Percentiles rank a stretch among this genome's conserved stretches.
Conservation (phyloP, 208 protist genomes). For the Herpetomonas tarakana region DNA sequence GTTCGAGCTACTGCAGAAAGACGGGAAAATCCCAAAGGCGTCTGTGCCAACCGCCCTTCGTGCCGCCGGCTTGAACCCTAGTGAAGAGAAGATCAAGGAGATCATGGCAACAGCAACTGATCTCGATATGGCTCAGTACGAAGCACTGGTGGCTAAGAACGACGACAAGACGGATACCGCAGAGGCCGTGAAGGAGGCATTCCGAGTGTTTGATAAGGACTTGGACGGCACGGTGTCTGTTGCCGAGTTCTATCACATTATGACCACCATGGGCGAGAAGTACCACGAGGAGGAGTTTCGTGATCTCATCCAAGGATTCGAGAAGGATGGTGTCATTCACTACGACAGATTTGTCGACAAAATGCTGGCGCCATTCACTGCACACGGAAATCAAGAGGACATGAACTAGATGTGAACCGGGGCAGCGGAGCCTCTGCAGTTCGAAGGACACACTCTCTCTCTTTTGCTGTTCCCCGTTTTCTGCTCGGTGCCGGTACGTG, state of each 20-base stretch:
- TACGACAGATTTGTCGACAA: constrained; percentile 89
- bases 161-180: constrained; percentile 90
- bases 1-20: constrained; percentile 88
- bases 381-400: constrained; percentile 62
- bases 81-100: constrained; percentile 88
- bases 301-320: constrained; percentile 91
- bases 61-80: constrained; percentile 90
- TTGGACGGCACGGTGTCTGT: constrained; percentile 93
- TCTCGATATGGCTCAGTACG: constrained; percentile 81
- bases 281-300: constrained; percentile 94
- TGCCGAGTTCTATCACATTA: constrained; percentile 95
- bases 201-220: constrained; percentile 97
- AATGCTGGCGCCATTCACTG: constrained; percentile 90
- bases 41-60: constrained; percentile 84
- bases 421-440: background rate
- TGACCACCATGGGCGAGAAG: constrained; percentile 97
- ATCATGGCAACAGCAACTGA: constrained; percentile 78
- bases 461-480: background rate
- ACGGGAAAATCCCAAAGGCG: constrained; percentile 84
- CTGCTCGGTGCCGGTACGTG: no score
- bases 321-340: constrained; percentile 87
- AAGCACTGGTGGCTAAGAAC: constrained; percentile 78
- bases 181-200: constrained; percentile 95
- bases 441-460: background rate
- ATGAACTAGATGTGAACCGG: constrained; percentile 8